These are phyloP conservation scores for Starmera dryadoides DNA, from an alignment of 805 yeast genomes.

Conservation along the genomic window DNA sequence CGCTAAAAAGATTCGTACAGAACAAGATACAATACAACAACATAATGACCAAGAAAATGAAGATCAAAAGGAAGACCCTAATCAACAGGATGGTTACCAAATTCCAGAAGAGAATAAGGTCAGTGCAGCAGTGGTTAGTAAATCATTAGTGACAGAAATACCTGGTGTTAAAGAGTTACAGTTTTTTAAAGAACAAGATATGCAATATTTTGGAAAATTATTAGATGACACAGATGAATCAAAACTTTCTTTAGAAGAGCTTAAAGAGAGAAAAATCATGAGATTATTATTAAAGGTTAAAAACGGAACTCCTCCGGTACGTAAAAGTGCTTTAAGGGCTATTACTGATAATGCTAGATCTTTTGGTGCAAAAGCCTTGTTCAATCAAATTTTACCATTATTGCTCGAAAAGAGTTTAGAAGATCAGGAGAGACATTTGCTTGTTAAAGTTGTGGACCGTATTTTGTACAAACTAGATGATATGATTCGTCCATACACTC, in stretches of 20 bases:
- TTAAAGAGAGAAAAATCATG: constrained; percentile 53
- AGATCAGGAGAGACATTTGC: constrained; percentile 75
- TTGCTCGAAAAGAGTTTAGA: constrained; percentile 64
- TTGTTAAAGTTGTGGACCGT: constrained; percentile 71
- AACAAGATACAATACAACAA: constrained; percentile 10
- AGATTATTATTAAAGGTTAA: constrained; percentile 61
- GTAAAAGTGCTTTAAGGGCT: constrained; percentile 65
- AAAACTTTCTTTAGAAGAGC: constrained; percentile 41
- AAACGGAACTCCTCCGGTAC: constrained; percentile 62
- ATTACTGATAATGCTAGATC: constrained; percentile 55
- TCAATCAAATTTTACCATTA: constrained; percentile 69
- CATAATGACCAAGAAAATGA: background rate
- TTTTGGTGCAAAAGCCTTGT: constrained; percentile 64
- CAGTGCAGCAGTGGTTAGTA: constrained; percentile 21
- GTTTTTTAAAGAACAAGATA: constrained; percentile 65
- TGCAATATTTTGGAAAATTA: constrained; percentile 61
- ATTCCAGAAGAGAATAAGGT: constrained; percentile 43
- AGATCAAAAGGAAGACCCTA: background rate
- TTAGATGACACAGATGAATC: constrained; percentile 26
- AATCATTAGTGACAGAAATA: constrained; percentile 41
- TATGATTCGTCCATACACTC: constrained; percentile 63
- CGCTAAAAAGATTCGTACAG: constrained; percentile 25
- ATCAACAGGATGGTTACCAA: constrained; percentile 29
- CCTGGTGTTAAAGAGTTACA: constrained; percentile 63
- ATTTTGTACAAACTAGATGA: constrained; percentile 60